Conservation (phyloP, 2,329 filamentous ascomycete genomes). For the Pleoardoris graminearum region DNA sequence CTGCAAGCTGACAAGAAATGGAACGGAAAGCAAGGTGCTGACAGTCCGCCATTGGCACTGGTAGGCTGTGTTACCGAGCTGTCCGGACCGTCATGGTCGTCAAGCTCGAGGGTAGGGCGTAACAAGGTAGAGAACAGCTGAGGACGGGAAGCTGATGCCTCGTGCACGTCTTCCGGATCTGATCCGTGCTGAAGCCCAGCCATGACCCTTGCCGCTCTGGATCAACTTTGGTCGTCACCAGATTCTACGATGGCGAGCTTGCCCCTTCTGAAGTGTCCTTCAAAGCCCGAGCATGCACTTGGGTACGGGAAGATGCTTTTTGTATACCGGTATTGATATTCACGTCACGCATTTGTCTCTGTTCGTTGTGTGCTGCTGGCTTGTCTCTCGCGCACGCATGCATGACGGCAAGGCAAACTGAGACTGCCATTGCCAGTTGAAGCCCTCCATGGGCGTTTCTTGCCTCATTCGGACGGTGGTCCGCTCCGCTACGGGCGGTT, state of each 20-base stretch:
- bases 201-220: slow-evolving; percentile 22
- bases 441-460: not conserved
- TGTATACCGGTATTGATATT: not conserved
- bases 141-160: slow-evolving; percentile 1
- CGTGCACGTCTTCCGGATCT: slow-evolving; percentile 1
- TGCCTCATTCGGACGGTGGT: not conserved
- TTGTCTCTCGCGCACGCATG: slow-evolving; percentile 6
- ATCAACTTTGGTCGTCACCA: slow-evolving; percentile 14
- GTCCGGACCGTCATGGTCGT: not conserved
- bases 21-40: slow-evolving; percentile 19
- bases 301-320: not conserved
- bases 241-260: slow-evolving; percentile 25
- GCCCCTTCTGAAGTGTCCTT: not conserved
- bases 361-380: not conserved
- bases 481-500: not conserved
- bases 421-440: not conserved
- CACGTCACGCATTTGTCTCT: not conserved
- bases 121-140: not conserved
- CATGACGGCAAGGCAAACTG: not conserved
- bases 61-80: not conserved
- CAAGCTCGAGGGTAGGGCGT: not conserved
- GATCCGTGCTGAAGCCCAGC: slow-evolving; percentile 9
- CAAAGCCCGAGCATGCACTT: not conserved
- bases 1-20: slow-evolving; percentile 37
- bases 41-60: not conserved